Evolutionary conservation across 116 monocot genomes (phyloP), one percentile per base, ranked within the genome.

Genomic region (Posidonia oceanica): DNA sequence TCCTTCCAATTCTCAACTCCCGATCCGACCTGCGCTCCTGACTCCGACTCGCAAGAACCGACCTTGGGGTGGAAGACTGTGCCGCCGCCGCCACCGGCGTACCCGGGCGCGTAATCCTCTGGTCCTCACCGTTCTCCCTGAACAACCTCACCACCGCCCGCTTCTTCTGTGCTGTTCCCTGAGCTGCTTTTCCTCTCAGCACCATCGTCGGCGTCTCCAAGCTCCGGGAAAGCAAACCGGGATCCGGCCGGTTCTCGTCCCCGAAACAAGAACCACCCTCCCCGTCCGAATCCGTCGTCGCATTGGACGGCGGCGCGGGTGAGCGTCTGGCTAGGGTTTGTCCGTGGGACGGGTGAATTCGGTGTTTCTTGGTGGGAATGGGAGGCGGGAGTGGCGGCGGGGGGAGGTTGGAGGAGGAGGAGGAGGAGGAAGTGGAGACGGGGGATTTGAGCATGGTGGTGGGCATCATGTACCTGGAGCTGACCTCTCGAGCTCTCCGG

Each of bases 381-480:
- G 71, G 18, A 11, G 78, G 65, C 29, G 42, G 40, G 71, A 39
- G 55, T 29, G 63, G 83, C 70, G 22, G 74, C 22, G 22, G 79
- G 5, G 64, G 74, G 55, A 13, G 48, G 57, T 59, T 70, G 14
- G 65, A 38, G 38, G 53, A 40, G 36, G 57, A 52, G 22, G 13
- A 62, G 64, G 1, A 39, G 53, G 37, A 63, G 18, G 5, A 61
- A 44, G 52, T 41, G 7, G 82, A 41, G 16, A 20, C 36, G 16
- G 66, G 57, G 42, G 79, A 66, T 48, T 36, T 37, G 4, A 68
- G 41, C 21, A 67, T 60, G 11, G 73, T 64, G 12, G 48, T 48
- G 48, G 48, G 0, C n/a, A 40, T 23, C 76, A 90, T 72, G 75
- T 86, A 86, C 6, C 90, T 64, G 42, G 86, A 90, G 72, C 83